Percentiles rank a stretch among this genome's conserved stretches.
Evolutionary conservation across 1,284 basidiomycete species (phyloP).

Genomic region (Cutaneotrichosporon sp.): DNA sequence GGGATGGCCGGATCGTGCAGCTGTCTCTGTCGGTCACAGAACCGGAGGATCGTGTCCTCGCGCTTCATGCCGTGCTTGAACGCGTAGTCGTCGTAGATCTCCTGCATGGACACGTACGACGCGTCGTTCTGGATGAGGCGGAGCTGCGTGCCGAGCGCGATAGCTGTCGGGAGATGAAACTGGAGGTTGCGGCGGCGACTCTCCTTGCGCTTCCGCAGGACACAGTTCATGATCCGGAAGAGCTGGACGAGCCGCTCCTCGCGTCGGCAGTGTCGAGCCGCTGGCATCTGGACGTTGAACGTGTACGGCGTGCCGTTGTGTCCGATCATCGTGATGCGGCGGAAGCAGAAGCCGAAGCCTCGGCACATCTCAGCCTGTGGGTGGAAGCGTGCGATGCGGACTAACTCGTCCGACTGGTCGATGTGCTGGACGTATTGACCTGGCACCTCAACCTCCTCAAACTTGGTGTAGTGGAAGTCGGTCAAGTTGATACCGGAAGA

Average conservation of each 20-base stretch:
- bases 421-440: conserved; percentile 97
- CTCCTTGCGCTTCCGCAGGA: conserved; percentile 84
- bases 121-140: conserved; percentile 88
- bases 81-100: conserved; percentile 91
- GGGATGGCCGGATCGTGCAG: conserved; percentile 55
- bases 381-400: conserved; percentile 86
- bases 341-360: conserved; percentile 78
- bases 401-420: conserved; percentile 88
- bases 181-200: conserved; percentile 84
- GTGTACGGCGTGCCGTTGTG: conserved; percentile 83
- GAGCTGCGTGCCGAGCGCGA: conserved; percentile 80
- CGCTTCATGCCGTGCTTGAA: conserved; percentile 71
- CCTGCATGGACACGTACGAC: conserved; percentile 86
- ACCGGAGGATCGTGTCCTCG: conserved; percentile 83
- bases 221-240: conserved; percentile 88
- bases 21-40: conserved; percentile 76
- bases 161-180: conserved; percentile 86
- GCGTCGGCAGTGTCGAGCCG: conserved; percentile 79
- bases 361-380: conserved; percentile 88
- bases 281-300: conserved; percentile 90
- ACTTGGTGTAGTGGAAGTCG: conserved; percentile 97
- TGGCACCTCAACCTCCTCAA: conserved; percentile 97
- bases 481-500: conserved; percentile 88
- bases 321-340: conserved; percentile 88
- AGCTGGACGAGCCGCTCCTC: conserved; percentile 93